Evolutionary conservation across 495 filamentous ascomycete genomes (phyloP).

Genomic region (Penicillium silybi): DNA sequence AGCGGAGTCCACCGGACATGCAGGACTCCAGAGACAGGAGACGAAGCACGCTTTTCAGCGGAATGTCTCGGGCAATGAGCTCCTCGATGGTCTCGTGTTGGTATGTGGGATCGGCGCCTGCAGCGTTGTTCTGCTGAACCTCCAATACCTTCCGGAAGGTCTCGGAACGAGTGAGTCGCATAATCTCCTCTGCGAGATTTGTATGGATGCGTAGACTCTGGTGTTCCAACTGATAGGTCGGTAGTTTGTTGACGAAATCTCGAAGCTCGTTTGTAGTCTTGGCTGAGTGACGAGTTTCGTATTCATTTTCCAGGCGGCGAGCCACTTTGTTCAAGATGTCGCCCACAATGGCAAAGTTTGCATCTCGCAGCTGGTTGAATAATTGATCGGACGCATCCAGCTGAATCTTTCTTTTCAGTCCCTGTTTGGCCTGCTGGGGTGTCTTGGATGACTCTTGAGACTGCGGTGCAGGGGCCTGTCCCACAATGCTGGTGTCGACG

Average conservation of each 20-base stretch:
- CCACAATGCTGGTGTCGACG: conserved; percentile 88
- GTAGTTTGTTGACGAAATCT: conserved; percentile 87
- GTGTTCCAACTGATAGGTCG: conserved; percentile 89
- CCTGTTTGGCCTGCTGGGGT: conserved; percentile 50
- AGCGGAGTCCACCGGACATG: conserved; percentile 81
- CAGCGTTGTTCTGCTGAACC: conserved; percentile 94
- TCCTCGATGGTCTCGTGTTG: conserved; percentile 91
- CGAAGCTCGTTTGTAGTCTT: conserved; percentile 87
- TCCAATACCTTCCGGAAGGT: conserved; percentile 84
- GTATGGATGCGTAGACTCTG: conserved; percentile 89
- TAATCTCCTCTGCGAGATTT: conserved; percentile 87
- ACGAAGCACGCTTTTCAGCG: conserved; percentile 74
- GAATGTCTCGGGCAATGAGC: conserved; percentile 78
- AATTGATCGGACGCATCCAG: conserved; percentile 88
- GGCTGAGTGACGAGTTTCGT: conserved; percentile 81
- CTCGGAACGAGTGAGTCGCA: conserved; percentile 83
- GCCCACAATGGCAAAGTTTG: conserved; percentile 93
- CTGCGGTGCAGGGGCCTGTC: conserved; percentile 57
- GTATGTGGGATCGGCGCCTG: conserved; percentile 79
- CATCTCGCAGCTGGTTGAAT: conserved; percentile 82
- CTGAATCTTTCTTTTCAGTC: conserved; percentile 84
- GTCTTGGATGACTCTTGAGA: conserved; percentile 52
- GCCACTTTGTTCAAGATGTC: conserved; percentile 86
- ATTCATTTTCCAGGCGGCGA: conserved; percentile 79
- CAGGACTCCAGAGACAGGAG: conserved; percentile 88